Conservation (phyloP, 1,284 basidiomycete species). For the Afroboletus lepidellus region DNA sequence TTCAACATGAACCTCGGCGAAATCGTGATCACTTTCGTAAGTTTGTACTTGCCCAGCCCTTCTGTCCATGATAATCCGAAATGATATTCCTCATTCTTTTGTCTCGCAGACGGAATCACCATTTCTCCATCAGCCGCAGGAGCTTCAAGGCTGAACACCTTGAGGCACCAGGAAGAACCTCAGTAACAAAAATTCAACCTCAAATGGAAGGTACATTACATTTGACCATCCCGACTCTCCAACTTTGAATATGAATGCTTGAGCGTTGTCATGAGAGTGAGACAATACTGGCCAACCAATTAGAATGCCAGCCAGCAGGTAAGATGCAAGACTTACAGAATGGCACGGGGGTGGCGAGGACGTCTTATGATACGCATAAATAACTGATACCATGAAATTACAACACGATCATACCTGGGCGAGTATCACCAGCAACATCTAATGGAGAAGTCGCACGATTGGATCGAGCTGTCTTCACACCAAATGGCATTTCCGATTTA, state of each 20-base stretch:
- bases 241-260: conserved; percentile 82
- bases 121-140: conserved; percentile 89
- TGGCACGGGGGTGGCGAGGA: conserved; percentile 60
- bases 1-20: conserved; percentile 90
- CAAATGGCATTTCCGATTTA: conserved; percentile 89
- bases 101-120: conserved; percentile 65
- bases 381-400: background rate
- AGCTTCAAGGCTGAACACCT: conserved; percentile 88
- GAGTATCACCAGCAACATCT: conserved; percentile 83
- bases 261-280: conserved; percentile 78
- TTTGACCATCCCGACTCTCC: conserved; percentile 93
- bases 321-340: conserved; percentile 68
- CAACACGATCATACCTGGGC: conserved; percentile 43
- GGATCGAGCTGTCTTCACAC: conserved; percentile 67
- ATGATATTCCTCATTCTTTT: conserved; percentile 79
- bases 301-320: conserved; percentile 28
- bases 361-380: conserved; percentile 40
- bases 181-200: background rate
- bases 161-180: conserved; percentile 6
- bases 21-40: conserved; percentile 92
- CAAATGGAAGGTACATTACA: conserved; percentile 39
- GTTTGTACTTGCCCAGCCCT: conserved; percentile 94
- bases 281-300: conserved; percentile 72
- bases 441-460: conserved; percentile 71
- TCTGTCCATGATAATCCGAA: conserved; percentile 92